These are phyloP conservation scores for Penicillium sp. DNA, from an alignment of 2,329 filamentous ascomycete species.

Conservation along the genomic window DNA sequence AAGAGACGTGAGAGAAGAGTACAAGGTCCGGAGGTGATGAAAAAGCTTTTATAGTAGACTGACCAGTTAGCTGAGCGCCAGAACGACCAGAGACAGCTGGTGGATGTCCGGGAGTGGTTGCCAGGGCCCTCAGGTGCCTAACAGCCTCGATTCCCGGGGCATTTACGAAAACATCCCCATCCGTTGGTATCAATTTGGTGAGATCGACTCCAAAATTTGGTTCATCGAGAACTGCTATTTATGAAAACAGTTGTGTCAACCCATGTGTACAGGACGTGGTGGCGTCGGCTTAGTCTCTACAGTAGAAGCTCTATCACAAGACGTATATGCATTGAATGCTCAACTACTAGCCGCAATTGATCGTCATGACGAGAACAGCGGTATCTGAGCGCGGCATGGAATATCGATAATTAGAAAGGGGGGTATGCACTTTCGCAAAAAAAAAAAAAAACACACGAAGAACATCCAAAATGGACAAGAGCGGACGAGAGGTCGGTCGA, in stretches of 20 bases:
- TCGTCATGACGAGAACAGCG: constrained; percentile 21
- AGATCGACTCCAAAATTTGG: background rate
- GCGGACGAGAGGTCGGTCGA: background rate
- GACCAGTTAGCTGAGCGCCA: background rate
- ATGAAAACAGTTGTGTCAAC: background rate
- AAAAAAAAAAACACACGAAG: constrained; percentile 3
- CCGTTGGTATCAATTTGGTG: too few relatives aligned
- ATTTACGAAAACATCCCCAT: background rate
- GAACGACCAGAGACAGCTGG: background rate
- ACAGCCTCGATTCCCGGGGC: background rate
- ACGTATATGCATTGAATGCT: constrained; percentile 33
- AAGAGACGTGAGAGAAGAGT: background rate
- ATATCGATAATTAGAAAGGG: constrained; percentile 27
- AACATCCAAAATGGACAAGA: constrained; percentile 6
- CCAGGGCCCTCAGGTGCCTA: background rate
- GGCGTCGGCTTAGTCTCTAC: background rate
- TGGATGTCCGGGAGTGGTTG: background rate
- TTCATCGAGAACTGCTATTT: background rate
- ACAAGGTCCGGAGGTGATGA: background rate
- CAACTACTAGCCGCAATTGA: constrained; percentile 22
- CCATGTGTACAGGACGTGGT: background rate
- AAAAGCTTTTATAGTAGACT: background rate
- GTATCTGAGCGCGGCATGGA: constrained; percentile 28
- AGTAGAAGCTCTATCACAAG: constrained; percentile 9
- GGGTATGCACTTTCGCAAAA: constrained; percentile 22